phyloP scores from a whole-genome alignment of 1,284 basidiomycete species.

The Somion occarium region DNA sequence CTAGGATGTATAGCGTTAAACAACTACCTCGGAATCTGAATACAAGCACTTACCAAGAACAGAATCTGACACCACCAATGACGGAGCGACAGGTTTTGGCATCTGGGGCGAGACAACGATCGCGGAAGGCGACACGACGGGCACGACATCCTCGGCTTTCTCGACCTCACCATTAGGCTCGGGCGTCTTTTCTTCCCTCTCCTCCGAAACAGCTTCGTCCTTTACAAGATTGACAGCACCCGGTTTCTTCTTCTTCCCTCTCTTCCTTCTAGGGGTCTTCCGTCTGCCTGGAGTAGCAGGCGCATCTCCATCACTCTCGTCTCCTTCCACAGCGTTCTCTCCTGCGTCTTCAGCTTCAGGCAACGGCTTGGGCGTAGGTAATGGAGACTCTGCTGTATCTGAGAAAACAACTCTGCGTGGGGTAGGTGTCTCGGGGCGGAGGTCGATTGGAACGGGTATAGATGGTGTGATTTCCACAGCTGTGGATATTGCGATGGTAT shows the following conservation, averaged over 20 bases:
- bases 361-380: neutral
- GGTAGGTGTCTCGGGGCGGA: neutral
- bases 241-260: slow-evolving; percentile 13
- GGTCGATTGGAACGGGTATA: neutral
- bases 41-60: slow-evolving; percentile 59
- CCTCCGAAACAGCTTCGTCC: slow-evolving; percentile 7
- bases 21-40: neutral
- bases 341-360: slow-evolving; percentile 16
- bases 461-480: neutral
- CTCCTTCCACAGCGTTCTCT: slow-evolving; percentile 27
- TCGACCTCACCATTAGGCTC: slow-evolving; percentile 6
- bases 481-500: neutral
- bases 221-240: neutral
- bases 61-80: slow-evolving; percentile 67
- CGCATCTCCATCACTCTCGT: slow-evolving; percentile 33
- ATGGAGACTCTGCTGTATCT: neutral
- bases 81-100: slow-evolving; percentile 31
- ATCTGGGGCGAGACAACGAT: slow-evolving; percentile 25
- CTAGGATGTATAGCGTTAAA: slow-evolving; percentile 34
- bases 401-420: slow-evolving; percentile 8
- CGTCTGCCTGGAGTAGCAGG: slow-evolving; percentile 8
- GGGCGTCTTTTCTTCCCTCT: slow-evolving; percentile 1
- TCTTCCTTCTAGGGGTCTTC: slow-evolving; percentile 11
- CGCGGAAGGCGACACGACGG: slow-evolving; percentile 12
- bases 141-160: slow-evolving; percentile 4